These are phyloP conservation scores for Chytridium lagenaria DNA, from an alignment of 371 early-diverging fungal species.

Conservation along the genomic window DNA sequence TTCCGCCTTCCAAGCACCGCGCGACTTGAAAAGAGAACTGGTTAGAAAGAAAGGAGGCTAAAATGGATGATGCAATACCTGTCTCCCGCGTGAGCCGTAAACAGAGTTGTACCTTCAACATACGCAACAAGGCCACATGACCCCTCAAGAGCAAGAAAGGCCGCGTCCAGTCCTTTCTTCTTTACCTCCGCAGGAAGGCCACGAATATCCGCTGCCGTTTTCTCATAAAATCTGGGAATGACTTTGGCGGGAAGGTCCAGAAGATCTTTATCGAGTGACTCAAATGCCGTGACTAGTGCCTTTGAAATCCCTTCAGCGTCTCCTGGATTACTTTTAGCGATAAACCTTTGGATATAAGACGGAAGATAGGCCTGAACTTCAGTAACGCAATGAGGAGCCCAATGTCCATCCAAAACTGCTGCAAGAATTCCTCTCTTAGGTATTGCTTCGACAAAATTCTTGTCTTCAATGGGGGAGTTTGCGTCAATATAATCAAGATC, in stretches of 20 bases:
- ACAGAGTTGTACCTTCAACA: conserved; percentile 71
- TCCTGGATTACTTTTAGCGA: not conserved
- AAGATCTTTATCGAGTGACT: not conserved
- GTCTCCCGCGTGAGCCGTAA: conserved; percentile 82
- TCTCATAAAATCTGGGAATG: not conserved
- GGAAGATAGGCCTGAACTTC: not conserved
- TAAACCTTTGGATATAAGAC: not conserved
- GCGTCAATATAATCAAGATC: not conserved
- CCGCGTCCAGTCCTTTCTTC: not conserved
- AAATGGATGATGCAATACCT: no score
- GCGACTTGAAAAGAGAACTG: conserved; percentile 35
- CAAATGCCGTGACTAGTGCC: not conserved
- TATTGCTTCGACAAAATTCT: not conserved
- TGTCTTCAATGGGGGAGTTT: conserved; percentile 1
- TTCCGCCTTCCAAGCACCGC: conserved; percentile 61
- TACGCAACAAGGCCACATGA: conserved; percentile 81
- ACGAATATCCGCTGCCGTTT: not conserved
- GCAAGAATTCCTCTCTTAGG: not conserved
- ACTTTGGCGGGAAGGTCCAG: not conserved
- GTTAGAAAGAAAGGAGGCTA: not conserved
- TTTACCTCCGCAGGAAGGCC: not conserved
- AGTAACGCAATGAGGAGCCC: not conserved
- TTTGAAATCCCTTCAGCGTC: not conserved
- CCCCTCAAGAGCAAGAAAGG: conserved; percentile 66
- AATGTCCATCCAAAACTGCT: not conserved